Percentiles rank a stretch among this genome's conserved stretches.
phyloP scores from a whole-genome alignment of 306 rosid species.

The Dryas octopetala region DNA sequence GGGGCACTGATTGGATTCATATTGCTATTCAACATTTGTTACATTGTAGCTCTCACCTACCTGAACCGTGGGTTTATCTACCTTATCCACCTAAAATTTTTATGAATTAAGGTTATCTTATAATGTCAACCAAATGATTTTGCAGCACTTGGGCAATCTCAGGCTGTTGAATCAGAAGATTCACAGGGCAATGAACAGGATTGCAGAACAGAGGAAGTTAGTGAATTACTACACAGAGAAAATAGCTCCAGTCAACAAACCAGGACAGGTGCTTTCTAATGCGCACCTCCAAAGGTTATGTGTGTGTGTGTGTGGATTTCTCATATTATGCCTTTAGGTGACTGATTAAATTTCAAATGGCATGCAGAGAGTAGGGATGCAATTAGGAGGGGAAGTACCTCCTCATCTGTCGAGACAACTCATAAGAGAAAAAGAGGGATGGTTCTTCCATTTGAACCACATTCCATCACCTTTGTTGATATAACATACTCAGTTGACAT shows the following conservation, averaged over 20 bases:
- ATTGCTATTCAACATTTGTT: slow-evolving; percentile 45
- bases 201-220: slow-evolving; percentile 10
- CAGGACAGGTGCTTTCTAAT: slow-evolving; percentile 2
- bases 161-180: slow-evolving; percentile 36
- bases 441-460: slow-evolving; percentile 77
- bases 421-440: slow-evolving; percentile 49
- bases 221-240: slow-evolving; percentile 10
- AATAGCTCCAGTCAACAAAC: slow-evolving; percentile 13
- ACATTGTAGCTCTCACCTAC: slow-evolving; percentile 45
- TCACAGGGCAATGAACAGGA: slow-evolving; percentile 18
- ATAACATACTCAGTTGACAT: slow-evolving; percentile 67
- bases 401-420: slow-evolving; percentile 11
- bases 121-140: slow-evolving; percentile 10
- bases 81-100: not conserved
- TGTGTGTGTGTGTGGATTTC: not conserved
- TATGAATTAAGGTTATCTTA: not conserved
- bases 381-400: too few relatives aligned
- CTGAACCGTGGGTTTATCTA: slow-evolving; percentile 48
- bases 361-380: slow-evolving; percentile 28
- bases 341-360: slow-evolving; percentile 6
- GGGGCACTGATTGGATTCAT: slow-evolving; percentile 57
- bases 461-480: slow-evolving; percentile 61
- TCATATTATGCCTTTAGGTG: not conserved
- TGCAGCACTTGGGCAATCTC: slow-evolving; percentile 53
- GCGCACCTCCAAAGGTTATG: too few relatives aligned